phyloP scores from a whole-genome alignment of 768 basidiomycete species.

The Tephrocybe sp. region DNA sequence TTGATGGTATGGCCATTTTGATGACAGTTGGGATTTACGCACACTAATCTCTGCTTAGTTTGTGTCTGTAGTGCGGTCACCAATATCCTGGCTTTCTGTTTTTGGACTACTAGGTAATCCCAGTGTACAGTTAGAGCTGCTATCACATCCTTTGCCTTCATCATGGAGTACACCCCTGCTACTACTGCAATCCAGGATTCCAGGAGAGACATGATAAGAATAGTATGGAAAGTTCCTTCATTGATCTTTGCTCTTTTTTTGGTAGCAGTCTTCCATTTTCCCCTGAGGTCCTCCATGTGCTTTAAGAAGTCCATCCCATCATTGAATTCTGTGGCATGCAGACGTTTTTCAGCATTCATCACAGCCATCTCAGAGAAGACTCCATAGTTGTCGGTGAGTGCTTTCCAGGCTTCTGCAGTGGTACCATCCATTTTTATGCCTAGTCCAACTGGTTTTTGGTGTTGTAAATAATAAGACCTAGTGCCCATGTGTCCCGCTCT shows the following conservation, averaged over 20 bases:
- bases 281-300: conserved; percentile 17
- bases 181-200: conserved; percentile 17
- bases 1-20: conserved; percentile 21
- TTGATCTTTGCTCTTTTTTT: conserved; percentile 17
- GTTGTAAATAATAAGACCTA: conserved; percentile 19
- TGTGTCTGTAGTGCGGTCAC: not conserved
- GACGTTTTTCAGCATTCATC: conserved; percentile 2
- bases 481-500: conserved; percentile 17
- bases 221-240: conserved; percentile 15
- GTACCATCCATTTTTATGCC: conserved; percentile 22
- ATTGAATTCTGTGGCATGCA: conserved; percentile 7
- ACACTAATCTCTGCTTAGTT: not conserved
- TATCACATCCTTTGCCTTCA: conserved; percentile 7
- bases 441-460: conserved; percentile 21
- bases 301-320: conserved; percentile 12
- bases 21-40: conserved; percentile 24
- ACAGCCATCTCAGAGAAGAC: conserved; percentile 11
- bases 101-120: not conserved
- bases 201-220: conserved; percentile 16
- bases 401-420: conserved; percentile 20
- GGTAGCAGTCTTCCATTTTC: conserved; percentile 16
- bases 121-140: not conserved
- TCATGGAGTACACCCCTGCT: conserved; percentile 1
- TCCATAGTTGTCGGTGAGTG: conserved; percentile 16
- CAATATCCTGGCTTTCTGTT: not conserved